A percentile compares a stretch with the other conserved stretches of the same genome.
phyloP scores from a whole-genome alignment of 2,329 filamentous ascomycete species.

The Fusarium incarnatum region DNA sequence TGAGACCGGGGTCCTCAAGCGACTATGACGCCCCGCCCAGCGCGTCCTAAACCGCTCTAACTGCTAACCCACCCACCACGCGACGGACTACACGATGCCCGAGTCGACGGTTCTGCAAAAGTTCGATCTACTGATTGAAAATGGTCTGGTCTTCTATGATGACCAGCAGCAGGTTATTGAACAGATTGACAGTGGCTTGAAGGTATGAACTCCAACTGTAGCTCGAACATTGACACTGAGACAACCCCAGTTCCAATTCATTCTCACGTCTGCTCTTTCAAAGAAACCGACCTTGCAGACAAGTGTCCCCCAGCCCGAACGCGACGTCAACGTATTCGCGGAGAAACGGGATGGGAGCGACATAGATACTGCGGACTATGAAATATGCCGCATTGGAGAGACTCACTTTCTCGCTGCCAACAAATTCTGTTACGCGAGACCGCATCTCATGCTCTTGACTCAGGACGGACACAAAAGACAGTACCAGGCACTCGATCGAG shows the following conservation, averaged over 20 bases:
- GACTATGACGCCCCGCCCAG: too few species aligned
- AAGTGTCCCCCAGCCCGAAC: rapidly evolving
- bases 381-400: not conserved
- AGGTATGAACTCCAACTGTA: not conserved
- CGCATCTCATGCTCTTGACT: slow-evolving; percentile 1
- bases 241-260: not conserved
- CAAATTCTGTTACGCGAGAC: slow-evolving; percentile 5
- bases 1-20: too few species aligned
- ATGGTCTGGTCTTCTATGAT: not conserved
- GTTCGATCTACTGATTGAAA: not conserved
- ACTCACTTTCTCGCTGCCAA: slow-evolving; percentile 2
- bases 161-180: not conserved
- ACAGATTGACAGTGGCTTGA: not conserved
- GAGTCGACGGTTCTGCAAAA: not conserved
- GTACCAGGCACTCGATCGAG: not conserved
- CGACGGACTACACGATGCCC: not conserved
- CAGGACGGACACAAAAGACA: not conserved
- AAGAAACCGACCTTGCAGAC: not conserved
- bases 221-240: not conserved
- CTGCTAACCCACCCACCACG: too few species aligned
- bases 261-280: not conserved
- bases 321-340: rapidly evolving
- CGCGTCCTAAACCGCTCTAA: too few species aligned
- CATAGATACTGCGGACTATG: not conserved
- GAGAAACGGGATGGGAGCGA: not conserved